Evolutionary conservation across 1,284 basidiomycete species (phyloP), one percentile per base, ranked within the genome.

Genomic region (Rhodotorula sp.): DNA sequence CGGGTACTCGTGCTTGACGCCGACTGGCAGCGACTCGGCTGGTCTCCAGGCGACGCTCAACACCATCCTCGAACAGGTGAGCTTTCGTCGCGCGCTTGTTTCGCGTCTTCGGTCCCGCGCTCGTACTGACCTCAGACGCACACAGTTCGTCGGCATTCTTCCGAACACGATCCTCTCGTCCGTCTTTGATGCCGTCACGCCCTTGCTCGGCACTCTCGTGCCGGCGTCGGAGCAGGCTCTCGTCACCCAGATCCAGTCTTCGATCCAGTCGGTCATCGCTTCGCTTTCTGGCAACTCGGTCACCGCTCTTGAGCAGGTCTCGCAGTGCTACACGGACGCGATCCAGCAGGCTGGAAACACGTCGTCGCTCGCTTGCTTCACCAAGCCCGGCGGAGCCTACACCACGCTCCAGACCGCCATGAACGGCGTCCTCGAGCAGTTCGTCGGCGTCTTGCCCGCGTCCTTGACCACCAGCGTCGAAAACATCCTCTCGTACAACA

Each of bases 61-160:
- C 71, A 76, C 72, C 24, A 74, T 76, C 42, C 69, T 77, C 24
- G 76, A 77, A 64, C 75, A 76, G 55, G 71, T 67, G 37, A 42
- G 37, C 37, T 42, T 42, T 6, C 49, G 58, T 44, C 30, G 8
- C 17, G 10, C 53, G 2, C n/a, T n/a, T n/a, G n/a, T n/a, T n/a
- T n/a, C 37, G 10, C 24, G 26, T 18, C 12, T 18, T 22, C 20
- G n/a, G 18, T 53, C 33, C 15, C 2, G 22, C 6, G 18, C 18
- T 2, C 4, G 26, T 29, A 5, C 37, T 29, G 37, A 17, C n/a
- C 29, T n/a, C 30, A 22, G 15, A 6, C 33, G 22, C 44, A 3
- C n/a, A 29, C 71, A 75, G 70, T 76, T 77, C 66, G 65, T 74
- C 20, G 76, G 76, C 53, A 77, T 77, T 49, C 64, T 77, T 8